Conservation (phyloP, 2,329 filamentous ascomycete species). For the Sclerotiophoma versabilis region DNA sequence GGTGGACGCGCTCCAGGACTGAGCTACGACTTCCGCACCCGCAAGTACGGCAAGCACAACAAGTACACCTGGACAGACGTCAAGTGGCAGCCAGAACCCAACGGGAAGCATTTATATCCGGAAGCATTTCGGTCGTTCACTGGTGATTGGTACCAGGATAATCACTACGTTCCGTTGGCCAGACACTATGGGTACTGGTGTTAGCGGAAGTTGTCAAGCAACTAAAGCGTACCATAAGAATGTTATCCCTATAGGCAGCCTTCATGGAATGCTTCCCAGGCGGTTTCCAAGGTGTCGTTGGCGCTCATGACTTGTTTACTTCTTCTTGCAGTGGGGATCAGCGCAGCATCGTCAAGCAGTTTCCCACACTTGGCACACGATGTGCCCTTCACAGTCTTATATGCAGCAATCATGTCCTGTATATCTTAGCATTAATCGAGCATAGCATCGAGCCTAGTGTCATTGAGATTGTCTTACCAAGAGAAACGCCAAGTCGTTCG, state of each 20-base stretch:
- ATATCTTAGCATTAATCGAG: conserved; percentile 18
- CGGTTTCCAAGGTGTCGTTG: conserved; percentile 26
- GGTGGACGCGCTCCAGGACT: conserved; percentile 24
- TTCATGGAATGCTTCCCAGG: conserved; percentile 50
- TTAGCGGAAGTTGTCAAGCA: neutral
- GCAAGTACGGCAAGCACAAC: conserved; percentile 41
- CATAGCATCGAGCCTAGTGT: neutral
- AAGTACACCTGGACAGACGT: conserved; percentile 42
- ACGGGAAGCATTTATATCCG: conserved; percentile 30
- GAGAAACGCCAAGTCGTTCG: conserved; percentile 42
- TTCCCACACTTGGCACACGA: conserved; percentile 45
- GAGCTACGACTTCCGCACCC: conserved; percentile 48
- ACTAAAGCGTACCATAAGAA: neutral
- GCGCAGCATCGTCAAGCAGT: conserved; percentile 34
- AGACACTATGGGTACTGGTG: conserved; percentile 1
- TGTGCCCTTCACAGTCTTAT: conserved; percentile 40
- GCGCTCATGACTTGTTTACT: conserved; percentile 28
- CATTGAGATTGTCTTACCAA: conserved; percentile 35
- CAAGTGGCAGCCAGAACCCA: conserved; percentile 37
- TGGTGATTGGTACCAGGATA: conserved; percentile 39
- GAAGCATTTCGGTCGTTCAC: conserved; percentile 33
- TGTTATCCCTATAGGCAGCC: conserved; percentile 32
- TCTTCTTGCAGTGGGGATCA: conserved; percentile 43
- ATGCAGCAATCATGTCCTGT: conserved; percentile 51
- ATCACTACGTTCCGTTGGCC: conserved; percentile 18